Conservation (phyloP, 805 yeast genomes). For the Candida silvicultrix region DNA sequence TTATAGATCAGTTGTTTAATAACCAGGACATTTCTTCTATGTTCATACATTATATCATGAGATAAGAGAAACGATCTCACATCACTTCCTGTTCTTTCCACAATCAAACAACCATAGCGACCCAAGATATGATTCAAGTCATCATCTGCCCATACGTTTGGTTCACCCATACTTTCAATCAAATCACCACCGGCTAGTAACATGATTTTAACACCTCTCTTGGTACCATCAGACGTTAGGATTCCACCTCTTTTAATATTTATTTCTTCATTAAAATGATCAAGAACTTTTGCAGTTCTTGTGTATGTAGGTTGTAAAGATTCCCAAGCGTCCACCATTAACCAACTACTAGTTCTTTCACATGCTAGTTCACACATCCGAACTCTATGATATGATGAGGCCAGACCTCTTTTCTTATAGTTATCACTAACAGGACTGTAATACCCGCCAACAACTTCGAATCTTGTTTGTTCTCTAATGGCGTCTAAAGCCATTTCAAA, state of each 20-base stretch:
- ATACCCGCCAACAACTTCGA: slow-evolving; percentile 94
- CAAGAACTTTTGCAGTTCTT: slow-evolving; percentile 90
- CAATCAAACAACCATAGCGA: slow-evolving; percentile 91
- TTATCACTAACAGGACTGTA: slow-evolving; percentile 93
- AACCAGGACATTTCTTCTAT: slow-evolving; percentile 85
- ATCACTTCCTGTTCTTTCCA: slow-evolving; percentile 94
- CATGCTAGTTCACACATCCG: slow-evolving; percentile 98
- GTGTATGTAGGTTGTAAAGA: slow-evolving; percentile 86
- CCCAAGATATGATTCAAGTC: slow-evolving; percentile 95
- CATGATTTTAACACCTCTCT: slow-evolving; percentile 89
- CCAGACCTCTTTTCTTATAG: slow-evolving; percentile 89
- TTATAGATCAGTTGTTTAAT: slow-evolving; percentile 95
- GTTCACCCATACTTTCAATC: slow-evolving; percentile 99
- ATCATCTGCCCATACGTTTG: slow-evolving; percentile 97
- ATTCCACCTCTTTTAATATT: slow-evolving; percentile 89
- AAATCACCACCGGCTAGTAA: slow-evolving; percentile 95
- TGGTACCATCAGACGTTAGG: slow-evolving; percentile 47
- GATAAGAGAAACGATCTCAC: slow-evolving; percentile 86
- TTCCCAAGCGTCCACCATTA: slow-evolving; percentile 99
- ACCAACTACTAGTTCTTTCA: slow-evolving; percentile 93
- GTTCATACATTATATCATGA: slow-evolving; percentile 97
- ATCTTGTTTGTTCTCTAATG: slow-evolving; percentile 83
- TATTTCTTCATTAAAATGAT: slow-evolving; percentile 93
- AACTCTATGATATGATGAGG: slow-evolving; percentile 83
- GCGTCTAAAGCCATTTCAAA: slow-evolving; percentile 98